These are phyloP conservation scores for Colletotrichum liriopes DNA, from an alignment of 2,329 filamentous ascomycete species.

Conservation along the genomic window DNA sequence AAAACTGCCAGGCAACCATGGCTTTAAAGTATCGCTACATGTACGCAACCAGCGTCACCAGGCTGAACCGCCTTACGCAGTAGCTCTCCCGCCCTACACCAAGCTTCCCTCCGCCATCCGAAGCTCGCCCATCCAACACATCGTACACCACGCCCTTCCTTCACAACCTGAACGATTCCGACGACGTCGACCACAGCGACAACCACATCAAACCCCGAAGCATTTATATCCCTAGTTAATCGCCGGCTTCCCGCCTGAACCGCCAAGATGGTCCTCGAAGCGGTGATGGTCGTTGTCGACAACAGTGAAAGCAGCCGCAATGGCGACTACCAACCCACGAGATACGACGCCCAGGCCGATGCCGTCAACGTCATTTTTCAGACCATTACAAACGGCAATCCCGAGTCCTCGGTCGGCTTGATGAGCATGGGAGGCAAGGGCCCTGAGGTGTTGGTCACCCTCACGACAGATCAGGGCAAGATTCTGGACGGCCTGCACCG, in stretches of 20 bases:
- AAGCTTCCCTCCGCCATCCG: conserved; percentile 45
- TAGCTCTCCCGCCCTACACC: conserved; percentile 43
- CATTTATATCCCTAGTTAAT: neutral
- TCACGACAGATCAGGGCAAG: conserved; percentile 96
- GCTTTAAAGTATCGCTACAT: conserved; percentile 20
- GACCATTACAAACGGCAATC: conserved; percentile 94
- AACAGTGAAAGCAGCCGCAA: conserved; percentile 99
- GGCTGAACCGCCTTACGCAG: conserved; percentile 65
- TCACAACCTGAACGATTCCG: neutral
- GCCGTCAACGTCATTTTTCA: conserved; percentile 96
- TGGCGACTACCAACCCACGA: conserved; percentile 91
- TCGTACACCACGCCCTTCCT: conserved; percentile 9
- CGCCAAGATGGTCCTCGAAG: conserved; percentile 95
- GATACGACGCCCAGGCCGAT: conserved; percentile 97
- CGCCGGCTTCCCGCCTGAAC: conserved; percentile 45
- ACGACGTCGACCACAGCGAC: conserved; percentile 2
- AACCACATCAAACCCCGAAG: neutral
- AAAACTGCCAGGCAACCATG: neutral
- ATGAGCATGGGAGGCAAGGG: conserved; percentile 99
- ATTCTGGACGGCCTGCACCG: conserved; percentile 92
- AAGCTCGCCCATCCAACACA: conserved; percentile 39
- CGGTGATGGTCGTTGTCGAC: conserved; percentile 99
- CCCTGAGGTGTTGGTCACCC: conserved; percentile 96
- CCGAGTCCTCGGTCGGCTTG: conserved; percentile 95
- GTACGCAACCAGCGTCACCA: conserved; percentile 48